phyloP scores from a whole-genome alignment of 2,329 filamentous ascomycete species.

The Corniculantispora saksenae region DNA sequence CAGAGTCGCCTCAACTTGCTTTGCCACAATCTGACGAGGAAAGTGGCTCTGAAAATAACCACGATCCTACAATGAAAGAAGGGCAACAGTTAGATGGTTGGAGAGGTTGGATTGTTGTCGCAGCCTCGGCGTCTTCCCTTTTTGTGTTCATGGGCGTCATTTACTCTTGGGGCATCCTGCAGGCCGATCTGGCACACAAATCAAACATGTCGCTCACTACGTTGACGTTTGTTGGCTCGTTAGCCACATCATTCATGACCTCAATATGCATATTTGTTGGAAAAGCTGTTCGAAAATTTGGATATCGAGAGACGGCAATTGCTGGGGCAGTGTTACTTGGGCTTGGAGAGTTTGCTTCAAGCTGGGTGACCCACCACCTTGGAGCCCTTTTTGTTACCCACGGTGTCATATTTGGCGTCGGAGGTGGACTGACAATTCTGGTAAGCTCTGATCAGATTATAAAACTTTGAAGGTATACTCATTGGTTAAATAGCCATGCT shows the following conservation, averaged over 20 bases:
- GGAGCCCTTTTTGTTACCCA: constrained; percentile 30
- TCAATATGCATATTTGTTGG: constrained; percentile 30
- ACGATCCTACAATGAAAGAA: neutral
- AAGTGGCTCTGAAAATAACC: constrained; percentile 4
- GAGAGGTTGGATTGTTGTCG: constrained; percentile 29
- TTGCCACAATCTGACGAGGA: constrained; percentile 11
- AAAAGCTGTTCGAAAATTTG: constrained; percentile 25
- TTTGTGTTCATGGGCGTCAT: constrained; percentile 33
- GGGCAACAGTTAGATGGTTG: constrained; percentile 20
- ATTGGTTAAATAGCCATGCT: constrained; percentile 23
- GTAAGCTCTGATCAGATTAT: constrained; percentile 17
- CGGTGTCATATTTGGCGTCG: constrained; percentile 30
- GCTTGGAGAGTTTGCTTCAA: constrained; percentile 30
- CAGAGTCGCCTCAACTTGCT: neutral
- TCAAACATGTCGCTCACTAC: constrained; percentile 27
- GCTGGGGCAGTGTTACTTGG: constrained; percentile 28
- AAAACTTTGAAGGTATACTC: neutral
- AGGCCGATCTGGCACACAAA: constrained; percentile 27
- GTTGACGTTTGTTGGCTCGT: constrained; percentile 31
- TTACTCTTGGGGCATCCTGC: constrained; percentile 32
- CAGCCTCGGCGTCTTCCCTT: constrained; percentile 27
- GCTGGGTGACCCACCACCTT: constrained; percentile 26
- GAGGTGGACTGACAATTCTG: constrained; percentile 29
- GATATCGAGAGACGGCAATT: constrained; percentile 27
- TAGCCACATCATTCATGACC: constrained; percentile 31